Percentiles rank a stretch among this genome's conserved stretches.
Conservation (phyloP, 768 basidiomycete species). For the Leccinellum luteum region DNA sequence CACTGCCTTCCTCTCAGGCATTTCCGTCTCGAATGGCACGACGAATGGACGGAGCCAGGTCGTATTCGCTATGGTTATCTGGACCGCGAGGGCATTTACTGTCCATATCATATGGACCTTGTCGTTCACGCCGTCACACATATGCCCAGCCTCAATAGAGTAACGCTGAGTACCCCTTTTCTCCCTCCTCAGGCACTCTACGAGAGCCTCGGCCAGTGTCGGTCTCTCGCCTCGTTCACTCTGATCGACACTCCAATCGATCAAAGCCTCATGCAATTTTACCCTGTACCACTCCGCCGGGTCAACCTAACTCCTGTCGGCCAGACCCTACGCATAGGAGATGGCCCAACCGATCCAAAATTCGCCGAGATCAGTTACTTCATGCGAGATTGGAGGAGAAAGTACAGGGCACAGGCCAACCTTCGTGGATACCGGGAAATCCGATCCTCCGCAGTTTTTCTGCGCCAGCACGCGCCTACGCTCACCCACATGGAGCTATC, state of each 20-base stretch:
- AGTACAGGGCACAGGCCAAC: constrained; percentile 32
- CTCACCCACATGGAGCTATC: constrained; percentile 33
- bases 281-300: constrained; percentile 21
- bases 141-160: constrained; percentile 30
- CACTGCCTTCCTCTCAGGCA: constrained; percentile 19
- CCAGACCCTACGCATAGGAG: constrained; percentile 34
- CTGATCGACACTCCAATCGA: constrained; percentile 36
- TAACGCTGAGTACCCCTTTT: constrained; percentile 33
- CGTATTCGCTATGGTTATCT: constrained; percentile 33
- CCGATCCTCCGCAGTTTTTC: constrained; percentile 28
- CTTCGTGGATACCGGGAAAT: constrained; percentile 30
- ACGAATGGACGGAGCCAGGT: constrained; percentile 36
- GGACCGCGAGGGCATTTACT: constrained; percentile 33
- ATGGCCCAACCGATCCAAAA: constrained; percentile 32
- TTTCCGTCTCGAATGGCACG: constrained; percentile 34
- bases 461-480: constrained; percentile 29
- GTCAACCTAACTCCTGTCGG: constrained; percentile 33
- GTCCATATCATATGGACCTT: constrained; percentile 27
- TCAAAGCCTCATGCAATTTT: constrained; percentile 33
- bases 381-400: constrained; percentile 36
- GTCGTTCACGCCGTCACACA: constrained; percentile 22
- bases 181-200: constrained; percentile 31
- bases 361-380: constrained; percentile 33
- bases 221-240: constrained; percentile 25
- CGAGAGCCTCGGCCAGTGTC: constrained; percentile 27